These are phyloP conservation scores for Dendrostoma leiphaemia DNA, from an alignment of 2,329 filamentous ascomycete species.

Conservation along the genomic window DNA sequence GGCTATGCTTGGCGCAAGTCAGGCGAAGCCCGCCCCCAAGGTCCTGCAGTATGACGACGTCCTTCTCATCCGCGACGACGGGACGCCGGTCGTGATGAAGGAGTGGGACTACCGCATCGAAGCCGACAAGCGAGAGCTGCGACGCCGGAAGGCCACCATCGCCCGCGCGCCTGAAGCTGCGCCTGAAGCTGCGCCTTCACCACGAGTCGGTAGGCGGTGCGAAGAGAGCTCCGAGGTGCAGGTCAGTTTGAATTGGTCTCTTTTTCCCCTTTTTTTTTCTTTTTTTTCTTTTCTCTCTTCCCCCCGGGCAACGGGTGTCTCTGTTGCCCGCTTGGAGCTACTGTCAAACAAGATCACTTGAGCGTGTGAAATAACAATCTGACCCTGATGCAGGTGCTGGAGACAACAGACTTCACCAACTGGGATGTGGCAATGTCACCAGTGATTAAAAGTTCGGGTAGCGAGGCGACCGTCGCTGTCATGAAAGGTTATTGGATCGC, in stretches of 20 bases:
- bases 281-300: too few relatives aligned
- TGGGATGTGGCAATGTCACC: conserved; percentile 38
- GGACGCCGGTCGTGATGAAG: conserved; percentile 26
- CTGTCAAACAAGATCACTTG: too few relatives aligned
- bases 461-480: conserved; percentile 28
- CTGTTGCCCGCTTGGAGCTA: too few relatives aligned
- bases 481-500: conserved; percentile 32
- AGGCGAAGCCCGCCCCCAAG: conserved; percentile 5
- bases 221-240: conserved; percentile 23
- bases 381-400: conserved; percentile 25
- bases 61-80: conserved; percentile 25
- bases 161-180: background rate
- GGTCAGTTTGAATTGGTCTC: too few relatives aligned
- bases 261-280: too few relatives aligned
- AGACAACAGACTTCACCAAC: conserved; percentile 31
- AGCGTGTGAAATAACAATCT: too few relatives aligned
- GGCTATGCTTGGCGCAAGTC: conserved; percentile 8
- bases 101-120: conserved; percentile 23
- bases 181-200: background rate
- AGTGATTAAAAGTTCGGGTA: conserved; percentile 30
- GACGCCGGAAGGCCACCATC: conserved; percentile 6
- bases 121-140: conserved; percentile 13
- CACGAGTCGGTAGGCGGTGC: conserved; percentile 17
- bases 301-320: too few relatives aligned
- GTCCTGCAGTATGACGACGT: conserved; percentile 22